Percentiles rank a stretch among this genome's conserved stretches.
Evolutionary conservation across 345 rosid genomes (phyloP).

Genomic region (Salix purpurea): DNA sequence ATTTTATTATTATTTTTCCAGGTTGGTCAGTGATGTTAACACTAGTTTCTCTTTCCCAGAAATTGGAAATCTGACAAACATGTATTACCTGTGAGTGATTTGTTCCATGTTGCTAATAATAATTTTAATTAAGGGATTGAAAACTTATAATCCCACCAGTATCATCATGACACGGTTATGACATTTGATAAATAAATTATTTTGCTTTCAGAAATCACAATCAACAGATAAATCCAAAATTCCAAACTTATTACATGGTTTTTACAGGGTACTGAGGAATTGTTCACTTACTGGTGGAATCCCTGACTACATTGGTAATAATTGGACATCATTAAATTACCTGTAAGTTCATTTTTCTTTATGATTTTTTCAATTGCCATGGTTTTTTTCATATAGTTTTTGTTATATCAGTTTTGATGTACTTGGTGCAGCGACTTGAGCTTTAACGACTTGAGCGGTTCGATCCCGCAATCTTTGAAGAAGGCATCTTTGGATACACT

Average conservation of each 20-base stretch:
- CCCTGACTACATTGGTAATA: neutral
- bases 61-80: too few relatives aligned
- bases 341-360: neutral
- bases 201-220: too few relatives aligned
- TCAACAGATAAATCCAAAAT: neutral
- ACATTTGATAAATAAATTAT: neutral
- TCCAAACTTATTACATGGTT: neutral
- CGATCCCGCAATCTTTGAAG: neutral
- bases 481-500: accelerated
- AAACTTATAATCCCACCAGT: too few relatives aligned
- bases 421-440: neutral
- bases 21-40: slow-evolving; percentile 4
- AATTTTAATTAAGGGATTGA: too few relatives aligned
- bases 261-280: slow-evolving; percentile 16
- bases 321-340: neutral
- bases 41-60: neutral
- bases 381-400: neutral
- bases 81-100: too few relatives aligned
- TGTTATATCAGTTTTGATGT: neutral
- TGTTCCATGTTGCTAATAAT: too few relatives aligned
- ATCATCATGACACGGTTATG: too few relatives aligned
- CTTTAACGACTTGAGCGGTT: neutral
- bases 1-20: neutral
- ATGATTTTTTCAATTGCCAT: neutral
- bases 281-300: slow-evolving; percentile 7